Conservation (phyloP, 1,139 yeast species). For the Kurtzmaniella natalensis region DNA sequence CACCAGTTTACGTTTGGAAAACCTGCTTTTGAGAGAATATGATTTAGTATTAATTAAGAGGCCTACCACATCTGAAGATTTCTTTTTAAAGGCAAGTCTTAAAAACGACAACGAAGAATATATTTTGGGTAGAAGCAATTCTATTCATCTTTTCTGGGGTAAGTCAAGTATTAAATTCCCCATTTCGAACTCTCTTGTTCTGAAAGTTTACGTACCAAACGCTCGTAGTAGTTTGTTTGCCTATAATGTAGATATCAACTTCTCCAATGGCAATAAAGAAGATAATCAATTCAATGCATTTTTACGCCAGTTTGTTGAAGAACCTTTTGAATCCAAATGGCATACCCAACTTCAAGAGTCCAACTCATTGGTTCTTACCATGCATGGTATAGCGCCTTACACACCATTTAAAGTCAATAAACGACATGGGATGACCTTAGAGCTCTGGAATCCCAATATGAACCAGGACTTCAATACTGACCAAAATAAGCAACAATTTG, state of each 20-base stretch:
- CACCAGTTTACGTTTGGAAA: slow-evolving; percentile 37
- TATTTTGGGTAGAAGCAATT: slow-evolving; percentile 23
- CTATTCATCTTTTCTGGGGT: slow-evolving; percentile 28
- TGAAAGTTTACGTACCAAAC: slow-evolving; percentile 47
- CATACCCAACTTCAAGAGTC: slow-evolving; percentile 44
- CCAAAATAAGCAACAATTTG: not conserved
- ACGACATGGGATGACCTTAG: slow-evolving; percentile 31
- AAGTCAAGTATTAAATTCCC: slow-evolving; percentile 41
- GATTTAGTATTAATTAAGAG: slow-evolving; percentile 48
- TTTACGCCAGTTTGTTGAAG: slow-evolving; percentile 61
- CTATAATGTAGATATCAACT: slow-evolving; percentile 35
- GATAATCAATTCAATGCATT: slow-evolving; percentile 49
- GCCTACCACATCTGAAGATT: slow-evolving; percentile 26
- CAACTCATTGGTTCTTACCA: slow-evolving; percentile 31
- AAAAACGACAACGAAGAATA: slow-evolving; percentile 17
- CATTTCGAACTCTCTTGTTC: slow-evolving; percentile 39
- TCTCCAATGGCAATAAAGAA: slow-evolving; percentile 14
- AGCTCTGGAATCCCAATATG: slow-evolving; percentile 35
- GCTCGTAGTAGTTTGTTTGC: slow-evolving; percentile 64
- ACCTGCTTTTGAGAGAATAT: slow-evolving; percentile 31
- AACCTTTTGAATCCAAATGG: slow-evolving; percentile 77
- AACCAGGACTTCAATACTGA: slow-evolving; percentile 27
- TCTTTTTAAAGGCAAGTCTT: slow-evolving; percentile 33
- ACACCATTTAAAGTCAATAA: slow-evolving; percentile 47
- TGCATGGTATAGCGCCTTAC: slow-evolving; percentile 80